These are phyloP conservation scores for Stereum hirsutum DNA, from an alignment of 1,284 basidiomycete species.

Conservation along the genomic window DNA sequence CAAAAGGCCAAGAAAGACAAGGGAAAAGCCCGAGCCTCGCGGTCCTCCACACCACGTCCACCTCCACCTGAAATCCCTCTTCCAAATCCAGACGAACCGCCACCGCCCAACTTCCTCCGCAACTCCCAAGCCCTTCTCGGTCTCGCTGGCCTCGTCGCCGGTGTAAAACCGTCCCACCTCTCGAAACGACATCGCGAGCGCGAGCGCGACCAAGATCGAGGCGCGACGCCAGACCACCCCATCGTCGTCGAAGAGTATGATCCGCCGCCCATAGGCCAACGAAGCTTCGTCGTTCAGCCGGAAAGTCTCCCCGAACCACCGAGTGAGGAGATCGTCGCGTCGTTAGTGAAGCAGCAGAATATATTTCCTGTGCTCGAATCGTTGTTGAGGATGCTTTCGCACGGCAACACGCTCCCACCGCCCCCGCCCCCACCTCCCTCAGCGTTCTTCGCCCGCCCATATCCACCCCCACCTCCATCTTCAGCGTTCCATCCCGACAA, in stretches of 20 bases:
- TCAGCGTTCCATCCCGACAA: constrained; percentile 2
- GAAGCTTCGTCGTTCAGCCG: constrained; percentile 20
- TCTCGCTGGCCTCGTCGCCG: constrained; percentile 57
- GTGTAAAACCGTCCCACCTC: constrained; percentile 49
- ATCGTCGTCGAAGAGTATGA: constrained; percentile 61
- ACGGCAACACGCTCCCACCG: background rate
- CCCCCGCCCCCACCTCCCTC: background rate
- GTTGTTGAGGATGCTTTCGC: constrained; percentile 35
- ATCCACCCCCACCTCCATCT: background rate
- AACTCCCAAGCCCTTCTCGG: constrained; percentile 64
- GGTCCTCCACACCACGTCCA: constrained; percentile 20
- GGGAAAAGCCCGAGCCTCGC: background rate
- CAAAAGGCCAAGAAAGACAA: background rate
- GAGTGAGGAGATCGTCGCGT: constrained; percentile 46
- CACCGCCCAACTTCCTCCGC: constrained; percentile 62
- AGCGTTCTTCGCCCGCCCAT: background rate
- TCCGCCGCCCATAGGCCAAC: constrained; percentile 14
- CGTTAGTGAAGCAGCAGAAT: constrained; percentile 53
- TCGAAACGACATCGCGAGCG: constrained; percentile 25
- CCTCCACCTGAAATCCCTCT: constrained; percentile 45
- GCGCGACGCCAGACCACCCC: constrained; percentile 48
- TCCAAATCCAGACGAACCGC: constrained; percentile 48
- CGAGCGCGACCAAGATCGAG: too few species aligned
- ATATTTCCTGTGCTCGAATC: constrained; percentile 57
- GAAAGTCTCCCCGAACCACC: constrained; percentile 34